Base-by-base conservation (phyloP, 257 asterid species). In the Solanum infundibuliforme region DNA sequence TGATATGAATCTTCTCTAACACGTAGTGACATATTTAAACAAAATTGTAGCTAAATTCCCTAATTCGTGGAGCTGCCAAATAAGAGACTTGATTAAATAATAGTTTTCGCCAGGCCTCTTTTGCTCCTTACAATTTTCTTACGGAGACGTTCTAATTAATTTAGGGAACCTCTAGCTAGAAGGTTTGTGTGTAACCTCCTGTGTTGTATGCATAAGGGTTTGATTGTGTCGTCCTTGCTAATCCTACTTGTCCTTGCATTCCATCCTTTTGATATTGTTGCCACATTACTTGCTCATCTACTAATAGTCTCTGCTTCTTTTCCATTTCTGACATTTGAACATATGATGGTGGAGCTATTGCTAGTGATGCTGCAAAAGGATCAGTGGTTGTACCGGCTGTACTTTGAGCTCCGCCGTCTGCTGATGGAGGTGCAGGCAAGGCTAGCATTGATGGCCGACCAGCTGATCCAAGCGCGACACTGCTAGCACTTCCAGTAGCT, bases 301-400 rank as follows among this genome's bases (percentile, higher is more conserved):
- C 92, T 43, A 94, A 89, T 87, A 94, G 83, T 83, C 92, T 91
- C 66, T 93, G 99, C 91, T 96, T 97, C 92, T 92, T 96, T 92
- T 97, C 99, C 95, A 96, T 89, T 43, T 96, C 99, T 11, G 99
- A 92, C 98, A 96, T 94, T 89, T 97, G 99, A 88, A 97, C 98
- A 16, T 94, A 96, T 3, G 99, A 23, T 3, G 99, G 99, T 12
- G 98, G 98, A 1, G 98, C 94, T 32, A 97, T 71, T 7, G 89
- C 86, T 0, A 97, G 90, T 5, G 99, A 96, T 34, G 99, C 98
- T 1, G 97, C 94, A 84, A 93, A 94, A 4, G 96, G 98, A 84
- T 94, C 98, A 2, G 71, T 21, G 38, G 7, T 38, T 46, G 73
- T 76, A 20, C 48, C 13, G 0, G 46, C 20, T 29, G n/a, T 66